Evolutionary conservation across 768 basidiomycete genomes (phyloP), one percentile per base, ranked within the genome.

Genomic region (Hericium coralloides): DNA sequence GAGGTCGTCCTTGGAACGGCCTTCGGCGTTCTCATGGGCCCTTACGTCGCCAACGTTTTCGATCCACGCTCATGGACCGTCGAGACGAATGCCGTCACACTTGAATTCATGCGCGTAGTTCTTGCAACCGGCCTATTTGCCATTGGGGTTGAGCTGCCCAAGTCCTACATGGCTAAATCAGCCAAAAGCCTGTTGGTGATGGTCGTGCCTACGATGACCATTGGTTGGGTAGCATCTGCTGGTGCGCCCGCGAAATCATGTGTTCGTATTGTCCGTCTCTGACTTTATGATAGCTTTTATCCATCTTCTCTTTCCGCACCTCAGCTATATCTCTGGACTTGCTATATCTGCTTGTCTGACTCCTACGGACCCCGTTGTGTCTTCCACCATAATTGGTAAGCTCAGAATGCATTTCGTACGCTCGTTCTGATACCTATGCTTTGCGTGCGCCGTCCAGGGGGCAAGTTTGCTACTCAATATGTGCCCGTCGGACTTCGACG

Each of bases 291-390:
- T 6, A 88, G 89, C 71, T 2, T 66, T 95, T 47, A 76, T 95
- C 38, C 81, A 78, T 61, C 78, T 69, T 2, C 70, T 97, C 17
- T 88, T 99, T 64, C 90, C 90, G 0, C 71, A 70, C 2, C 70
- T 97, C 56, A 74, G 76, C 58, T 88, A 81, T 67, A 73, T 92
- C 12, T 89, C 91, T 0, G 82, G 86, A 36, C 79, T 98, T 4
- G 91, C 85, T 49, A 84, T 97, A 53, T 88, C 93, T 7, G 91
- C 95, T 2, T 93, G 90, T 60, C 76, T 95, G 20, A 95, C 93
- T 0, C 92, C 92, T 1, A 99, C 95, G 8, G 95, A 99, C 72
- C 95, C 95, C 0, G 89, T 95, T 62, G 85, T 95, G 50, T 92
- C 89, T 55, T 89, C 92, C 53, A 85, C 79, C 52, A 94, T 85